These are phyloP conservation scores for Salisapilia sapeloensis DNA, from an alignment of 352 stramenopile species.

Conservation along the genomic window DNA sequence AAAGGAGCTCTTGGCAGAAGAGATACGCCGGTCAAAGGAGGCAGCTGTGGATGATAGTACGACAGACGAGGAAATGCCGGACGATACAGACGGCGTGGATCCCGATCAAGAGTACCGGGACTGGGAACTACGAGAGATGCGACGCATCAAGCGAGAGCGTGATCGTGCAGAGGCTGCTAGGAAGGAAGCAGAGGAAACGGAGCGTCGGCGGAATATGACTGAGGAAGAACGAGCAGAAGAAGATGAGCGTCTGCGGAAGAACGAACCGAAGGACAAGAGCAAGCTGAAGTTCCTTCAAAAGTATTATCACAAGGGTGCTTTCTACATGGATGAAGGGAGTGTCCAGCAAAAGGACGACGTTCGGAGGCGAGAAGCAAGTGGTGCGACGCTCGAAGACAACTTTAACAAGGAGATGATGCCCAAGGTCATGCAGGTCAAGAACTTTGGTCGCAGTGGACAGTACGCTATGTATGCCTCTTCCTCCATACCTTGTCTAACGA, in stretches of 20 bases:
- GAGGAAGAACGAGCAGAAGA: conserved; percentile 89
- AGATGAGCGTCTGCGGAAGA: conserved; percentile 78
- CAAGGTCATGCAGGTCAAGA: conserved; percentile 95
- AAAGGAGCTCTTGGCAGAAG: conserved; percentile 55
- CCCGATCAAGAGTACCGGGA: conserved; percentile 83
- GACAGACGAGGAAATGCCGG: conserved; percentile 78
- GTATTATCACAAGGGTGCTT: conserved; percentile 97
- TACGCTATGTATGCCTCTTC: conserved; percentile 10
- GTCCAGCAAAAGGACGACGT: conserved; percentile 81
- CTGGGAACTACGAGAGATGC: conserved; percentile 90
- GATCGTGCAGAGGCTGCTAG: conserved; percentile 61
- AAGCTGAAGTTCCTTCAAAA: conserved; percentile 95
- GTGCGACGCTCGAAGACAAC: conserved; percentile 85
- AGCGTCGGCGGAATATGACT: conserved; percentile 85
- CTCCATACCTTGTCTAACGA: conserved; percentile 4
- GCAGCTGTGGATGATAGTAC: conserved; percentile 13
- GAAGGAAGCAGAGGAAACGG: conserved; percentile 79
- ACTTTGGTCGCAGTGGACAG: conserved; percentile 93
- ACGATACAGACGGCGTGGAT: conserved; percentile 81
- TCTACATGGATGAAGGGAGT: conserved; percentile 94
- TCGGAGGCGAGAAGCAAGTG: conserved; percentile 78
- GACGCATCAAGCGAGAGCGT: conserved; percentile 80
- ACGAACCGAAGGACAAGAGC: conserved; percentile 57
- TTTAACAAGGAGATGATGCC: conserved; percentile 90
- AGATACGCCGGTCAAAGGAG: conserved; percentile 49